Evolutionary conservation across 2,329 filamentous ascomycete species (phyloP), one percentile per base, ranked within the genome.

Genomic region (Alternaria conjuncta): DNA sequence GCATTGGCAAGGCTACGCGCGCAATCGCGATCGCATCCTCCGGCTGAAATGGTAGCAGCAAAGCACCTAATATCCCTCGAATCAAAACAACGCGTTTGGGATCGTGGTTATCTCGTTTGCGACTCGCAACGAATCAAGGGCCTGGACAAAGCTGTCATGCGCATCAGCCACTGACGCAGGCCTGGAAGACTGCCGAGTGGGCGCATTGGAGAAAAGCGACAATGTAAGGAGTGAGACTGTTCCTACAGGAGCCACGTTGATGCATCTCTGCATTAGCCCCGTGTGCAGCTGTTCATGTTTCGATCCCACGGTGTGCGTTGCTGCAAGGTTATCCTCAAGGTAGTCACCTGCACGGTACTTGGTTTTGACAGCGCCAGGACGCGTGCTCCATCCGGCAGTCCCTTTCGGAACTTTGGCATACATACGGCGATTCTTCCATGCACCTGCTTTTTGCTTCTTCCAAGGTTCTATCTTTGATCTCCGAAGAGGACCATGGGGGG

Each of bases 141-240:
- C 44, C 36, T 55, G 59, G 25, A 36, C 30, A 47, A 18, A 21
- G 23, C 30, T 21, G 43, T 51, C 28, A 60, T 63, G 56, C 56
- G 44, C 36, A 51, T 53, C 47, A 64, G 69, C 65, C 71, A 63
- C 63, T 63, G 62, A 71, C 63, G 71, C 65, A 47, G 49, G 57
- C 53, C 66, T 71, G 75, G 75, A 77, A 75, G 61, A 63, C 69
- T 72, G 65, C 75, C 73, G 73, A 73, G 76, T 75, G 74, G 73
- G 66, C 59, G 54, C 18, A 56, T 49, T 55, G 50, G 21, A 63
- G 36, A 41, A 53, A 12, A 41, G 28, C 30, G 20, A 53, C 32
- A 36, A 21, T 53, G 49, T 32, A 41, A 21, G 28, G 43, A 6
- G 44, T 21, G 44, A 30, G 46, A 57, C 21, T 23, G 43, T 68